Conservation (phyloP, 352 stramenopile species). For the Lagenidium sp. region DNA sequence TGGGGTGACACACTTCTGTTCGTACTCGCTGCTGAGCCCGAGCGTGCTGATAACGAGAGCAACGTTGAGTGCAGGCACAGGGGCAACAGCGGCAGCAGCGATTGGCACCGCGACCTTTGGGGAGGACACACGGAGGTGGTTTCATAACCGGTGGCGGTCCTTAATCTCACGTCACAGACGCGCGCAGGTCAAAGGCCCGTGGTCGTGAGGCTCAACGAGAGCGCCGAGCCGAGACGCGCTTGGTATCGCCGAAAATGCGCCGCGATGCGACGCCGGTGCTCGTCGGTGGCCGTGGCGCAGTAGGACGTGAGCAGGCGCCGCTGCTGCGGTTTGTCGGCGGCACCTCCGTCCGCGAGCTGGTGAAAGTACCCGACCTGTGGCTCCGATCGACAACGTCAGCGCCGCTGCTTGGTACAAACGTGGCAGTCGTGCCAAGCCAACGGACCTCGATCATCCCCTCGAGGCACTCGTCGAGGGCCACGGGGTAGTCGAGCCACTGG, state of each 20-base stretch:
- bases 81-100: too few species aligned
- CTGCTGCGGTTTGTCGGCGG: constrained; percentile 2
- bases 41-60: too few species aligned
- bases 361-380: constrained; percentile 64
- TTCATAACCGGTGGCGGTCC: too few species aligned
- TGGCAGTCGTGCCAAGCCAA: too few species aligned
- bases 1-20: too few species aligned
- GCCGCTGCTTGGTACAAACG: too few species aligned
- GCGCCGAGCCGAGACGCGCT: constrained; percentile 2
- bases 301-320: constrained; percentile 46
- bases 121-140: too few species aligned
- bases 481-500: constrained; percentile 45
- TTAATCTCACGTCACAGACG: background rate
- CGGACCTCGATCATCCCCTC: constrained; percentile 56
- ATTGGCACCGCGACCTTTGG: too few species aligned
- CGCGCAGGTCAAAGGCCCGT: too few species aligned
- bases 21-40: too few species aligned
- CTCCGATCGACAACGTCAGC: background rate
- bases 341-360: too few species aligned
- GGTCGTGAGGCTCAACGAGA: constrained; percentile 3
- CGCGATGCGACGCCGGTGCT: constrained; percentile 8
- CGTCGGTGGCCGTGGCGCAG: constrained; percentile 23
- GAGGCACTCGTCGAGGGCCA: constrained; percentile 47
- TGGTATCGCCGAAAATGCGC: constrained; percentile 42
- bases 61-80: too few species aligned